Evolutionary conservation across 2,329 filamentous ascomycete species (phyloP).

Genomic region (Ceratocystis smalleyi): DNA sequence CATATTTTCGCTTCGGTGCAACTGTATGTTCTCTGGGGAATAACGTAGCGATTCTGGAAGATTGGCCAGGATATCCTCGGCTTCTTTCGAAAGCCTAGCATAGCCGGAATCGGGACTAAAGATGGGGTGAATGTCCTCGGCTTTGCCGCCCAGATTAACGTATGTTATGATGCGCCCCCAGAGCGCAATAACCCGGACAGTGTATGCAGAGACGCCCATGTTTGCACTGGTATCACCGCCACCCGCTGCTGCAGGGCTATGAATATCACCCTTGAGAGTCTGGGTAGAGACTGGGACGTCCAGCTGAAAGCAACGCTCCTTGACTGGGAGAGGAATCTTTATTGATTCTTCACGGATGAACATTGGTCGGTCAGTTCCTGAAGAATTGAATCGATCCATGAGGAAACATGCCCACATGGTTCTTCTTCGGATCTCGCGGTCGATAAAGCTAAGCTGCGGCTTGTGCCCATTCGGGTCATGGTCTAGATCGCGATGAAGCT

Average conservation of each 20-base stretch:
- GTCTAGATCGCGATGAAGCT: conserved; percentile 82
- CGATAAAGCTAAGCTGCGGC: conserved; percentile 63
- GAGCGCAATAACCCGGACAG: conserved; percentile 67
- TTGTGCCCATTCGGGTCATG: conserved; percentile 45
- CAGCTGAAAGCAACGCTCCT: conserved; percentile 76
- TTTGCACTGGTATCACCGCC: conserved; percentile 51
- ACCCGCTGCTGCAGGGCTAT: conserved; percentile 45
- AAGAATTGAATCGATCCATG: conserved; percentile 96
- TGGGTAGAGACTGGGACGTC: conserved; percentile 84
- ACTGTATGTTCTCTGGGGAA: conserved; percentile 64
- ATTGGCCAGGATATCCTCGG: conserved; percentile 51
- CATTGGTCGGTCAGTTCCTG: conserved; percentile 78
- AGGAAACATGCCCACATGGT: conserved; percentile 98
- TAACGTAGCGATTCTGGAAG: conserved; percentile 62
- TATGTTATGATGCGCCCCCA: conserved; percentile 88
- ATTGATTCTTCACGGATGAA: conserved; percentile 83
- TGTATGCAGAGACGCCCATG: conserved; percentile 88
- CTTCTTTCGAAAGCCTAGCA: conserved; percentile 50
- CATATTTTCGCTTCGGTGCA: conserved; percentile 69
- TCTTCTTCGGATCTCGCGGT: conserved; percentile 78
- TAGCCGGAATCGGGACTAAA: conserved; percentile 75
- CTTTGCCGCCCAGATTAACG: conserved; percentile 76
- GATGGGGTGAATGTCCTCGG: conserved; percentile 58
- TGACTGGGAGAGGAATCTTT: conserved; percentile 78
- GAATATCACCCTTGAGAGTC: conserved; percentile 55